phyloP scores from a whole-genome alignment of 306 rosid genomes.

The Vicia sativa region DNA sequence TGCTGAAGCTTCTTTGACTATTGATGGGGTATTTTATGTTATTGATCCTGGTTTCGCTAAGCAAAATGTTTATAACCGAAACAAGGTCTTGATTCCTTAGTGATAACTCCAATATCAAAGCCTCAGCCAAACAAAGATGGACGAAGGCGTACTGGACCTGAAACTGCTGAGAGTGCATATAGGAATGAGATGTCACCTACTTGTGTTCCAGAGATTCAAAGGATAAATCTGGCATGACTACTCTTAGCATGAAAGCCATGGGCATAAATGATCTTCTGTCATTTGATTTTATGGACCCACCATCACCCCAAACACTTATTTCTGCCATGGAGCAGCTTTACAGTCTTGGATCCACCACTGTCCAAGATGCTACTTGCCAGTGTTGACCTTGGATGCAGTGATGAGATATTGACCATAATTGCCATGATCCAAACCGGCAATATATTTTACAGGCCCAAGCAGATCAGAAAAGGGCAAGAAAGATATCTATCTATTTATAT shows the following conservation, averaged over 20 bases:
- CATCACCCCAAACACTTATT: conserved; percentile 79
- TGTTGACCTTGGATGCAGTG: conserved; percentile 93
- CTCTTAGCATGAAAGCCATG: conserved; percentile 85
- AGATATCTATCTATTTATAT: conserved; percentile 31
- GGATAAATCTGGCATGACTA: conserved; percentile 71
- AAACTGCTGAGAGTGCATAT: conserved; percentile 77
- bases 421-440: conserved; percentile 92
- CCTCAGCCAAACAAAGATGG: conserved; percentile 88
- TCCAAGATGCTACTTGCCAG: conserved; percentile 91
- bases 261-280: conserved; percentile 81
- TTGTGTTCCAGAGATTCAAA: conserved; percentile 76
- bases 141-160: conserved; percentile 89
- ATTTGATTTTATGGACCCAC: conserved; percentile 91
- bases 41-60: conserved; percentile 92
- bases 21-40: conserved; percentile 81
- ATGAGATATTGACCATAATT: conserved; percentile 83
- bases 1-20: conserved; percentile 88
- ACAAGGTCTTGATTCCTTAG: conserved; percentile 81
- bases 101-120: conserved; percentile 85
- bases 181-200: conserved; percentile 84
- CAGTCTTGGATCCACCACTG: conserved; percentile 86
- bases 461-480: conserved; percentile 89
- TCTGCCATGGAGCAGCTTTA: conserved; percentile 82
- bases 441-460: conserved; percentile 91
- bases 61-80: conserved; percentile 84